Evolutionary conservation across 306 rosid species (phyloP), one percentile per base, ranked within the genome.

Genomic region (Gleditsia sinensis): DNA sequence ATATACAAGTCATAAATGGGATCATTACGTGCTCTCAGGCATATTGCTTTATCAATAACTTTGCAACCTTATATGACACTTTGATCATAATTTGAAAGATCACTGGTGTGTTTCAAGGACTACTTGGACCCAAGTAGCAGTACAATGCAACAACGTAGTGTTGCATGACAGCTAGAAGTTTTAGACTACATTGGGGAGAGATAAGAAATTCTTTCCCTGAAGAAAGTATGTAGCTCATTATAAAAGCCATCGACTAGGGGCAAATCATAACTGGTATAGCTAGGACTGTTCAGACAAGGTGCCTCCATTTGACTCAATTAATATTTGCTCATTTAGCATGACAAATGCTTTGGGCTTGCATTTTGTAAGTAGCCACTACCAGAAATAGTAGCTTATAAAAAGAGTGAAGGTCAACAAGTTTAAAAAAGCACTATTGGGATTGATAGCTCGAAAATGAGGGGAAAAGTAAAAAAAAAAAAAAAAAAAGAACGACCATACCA

Each of bases 401-500:
- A 67, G 28, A 32, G 25, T 36, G n/a, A n/a, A n/a, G n/a, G 28
- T 66, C 68, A 74, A 78, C 43, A 77, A 63, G 70, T 51, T 81
- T 36, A 28, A 61, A 72, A 25, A 28, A 34, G 27, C 75, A 45
- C 7, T 67, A 49, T 11, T n/a, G n/a, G n/a, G n/a, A n/a, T n/a
- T 24, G 56, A 56, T 45, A 70, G 48, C 50, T 32, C 11, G 61
- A 34, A 74, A 57, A 73, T 36, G 39, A 51, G 70, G 40, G 23
- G 19, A 68, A 56, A 69, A 63, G 36, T 34, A 60, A 36, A n/a
- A n/a, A n/a, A n/a, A n/a, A n/a, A n/a, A n/a, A n/a, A n/a, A n/a
- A n/a, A n/a, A n/a, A n/a, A n/a, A n/a, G 37, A 62, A 49, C 34
- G 61, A 34, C 27, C 62, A 61, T 17, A 94, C 98, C 98, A 71